Conservation (phyloP, 129 eudicot species). For the Flaveria brownii region DNA sequence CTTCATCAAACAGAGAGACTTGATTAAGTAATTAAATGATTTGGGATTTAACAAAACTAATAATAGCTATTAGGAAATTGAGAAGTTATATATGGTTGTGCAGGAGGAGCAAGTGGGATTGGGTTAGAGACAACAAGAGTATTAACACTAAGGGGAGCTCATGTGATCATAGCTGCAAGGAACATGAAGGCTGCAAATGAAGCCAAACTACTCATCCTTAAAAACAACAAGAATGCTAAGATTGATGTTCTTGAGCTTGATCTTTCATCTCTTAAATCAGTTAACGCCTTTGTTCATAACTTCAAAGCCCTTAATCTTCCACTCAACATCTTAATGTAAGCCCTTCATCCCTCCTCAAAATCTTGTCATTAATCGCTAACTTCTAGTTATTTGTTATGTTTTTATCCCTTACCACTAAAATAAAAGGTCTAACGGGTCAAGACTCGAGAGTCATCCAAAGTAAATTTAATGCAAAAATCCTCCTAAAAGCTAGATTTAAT, state of each 20-base stretch:
- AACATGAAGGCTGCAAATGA: slow-evolving; percentile 74
- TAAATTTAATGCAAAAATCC: not conserved
- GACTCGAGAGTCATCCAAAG: not conserved
- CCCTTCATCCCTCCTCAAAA: not conserved
- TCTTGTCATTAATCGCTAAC: not conserved
- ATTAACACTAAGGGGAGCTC: slow-evolving; percentile 71
- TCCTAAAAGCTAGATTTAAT: not conserved
- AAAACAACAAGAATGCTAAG: slow-evolving; percentile 48
- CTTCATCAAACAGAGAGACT: not conserved
- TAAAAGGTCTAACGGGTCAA: not conserved
- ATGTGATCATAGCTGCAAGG: slow-evolving; percentile 80
- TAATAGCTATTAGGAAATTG: not conserved
- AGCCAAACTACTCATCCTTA: slow-evolving; percentile 60
- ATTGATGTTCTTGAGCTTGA: slow-evolving; percentile 77
- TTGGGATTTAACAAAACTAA: not conserved
- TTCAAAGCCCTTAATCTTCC: slow-evolving; percentile 74
- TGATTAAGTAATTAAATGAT: not conserved
- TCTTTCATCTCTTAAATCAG: slow-evolving; percentile 62
- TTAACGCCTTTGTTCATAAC: slow-evolving; percentile 56
- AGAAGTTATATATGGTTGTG: slow-evolving; percentile 18
- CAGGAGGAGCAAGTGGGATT: slow-evolving; percentile 95
- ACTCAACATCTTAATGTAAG: slow-evolving; percentile 83
- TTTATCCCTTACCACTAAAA: not conserved
- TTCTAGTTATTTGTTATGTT: not conserved
- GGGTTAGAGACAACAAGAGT: slow-evolving; percentile 88